Conservation (phyloP, 2,329 filamentous ascomycete genomes). For the Aspergillus luchuensis region DNA sequence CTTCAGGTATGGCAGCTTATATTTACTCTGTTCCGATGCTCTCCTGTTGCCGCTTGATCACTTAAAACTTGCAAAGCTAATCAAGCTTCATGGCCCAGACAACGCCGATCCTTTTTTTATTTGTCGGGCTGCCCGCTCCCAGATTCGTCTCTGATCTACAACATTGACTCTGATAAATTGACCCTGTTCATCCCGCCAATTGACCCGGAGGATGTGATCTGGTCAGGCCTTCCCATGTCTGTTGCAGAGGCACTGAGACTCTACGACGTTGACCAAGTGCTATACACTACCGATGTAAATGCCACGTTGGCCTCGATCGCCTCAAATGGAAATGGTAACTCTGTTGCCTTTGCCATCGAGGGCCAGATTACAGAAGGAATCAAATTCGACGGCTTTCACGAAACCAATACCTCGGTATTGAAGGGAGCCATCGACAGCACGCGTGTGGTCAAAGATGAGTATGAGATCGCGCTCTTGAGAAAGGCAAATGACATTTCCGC, state of each 20-base stretch:
- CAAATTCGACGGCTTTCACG: slow-evolving; percentile 69
- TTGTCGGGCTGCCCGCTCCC: slow-evolving; percentile 81
- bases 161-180: slow-evolving; percentile 70
- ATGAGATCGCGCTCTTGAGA: slow-evolving; percentile 80
- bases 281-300: slow-evolving; percentile 73
- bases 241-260: slow-evolving; percentile 70
- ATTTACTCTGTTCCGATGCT: background rate
- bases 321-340: slow-evolving; percentile 38
- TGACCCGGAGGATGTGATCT: slow-evolving; percentile 86
- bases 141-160: slow-evolving; percentile 79
- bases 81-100: slow-evolving; percentile 53
- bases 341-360: slow-evolving; percentile 72
- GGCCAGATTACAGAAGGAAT: slow-evolving; percentile 73
- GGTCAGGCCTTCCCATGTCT: slow-evolving; percentile 84
- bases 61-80: slow-evolving; percentile 1
- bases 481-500: slow-evolving; percentile 80
- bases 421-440: slow-evolving; percentile 75
- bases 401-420: slow-evolving; percentile 63
- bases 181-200: slow-evolving; percentile 89
- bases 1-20: slow-evolving; percentile 64
- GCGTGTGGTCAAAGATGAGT: slow-evolving; percentile 79
- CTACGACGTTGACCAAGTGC: slow-evolving; percentile 81
- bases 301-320: slow-evolving; percentile 61
- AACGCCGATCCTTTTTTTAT: slow-evolving; percentile 94
- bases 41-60: background rate